Evolutionary conservation across 2,329 filamentous ascomycete genomes (phyloP).

Genomic region (Stachybotrys elegans): DNA sequence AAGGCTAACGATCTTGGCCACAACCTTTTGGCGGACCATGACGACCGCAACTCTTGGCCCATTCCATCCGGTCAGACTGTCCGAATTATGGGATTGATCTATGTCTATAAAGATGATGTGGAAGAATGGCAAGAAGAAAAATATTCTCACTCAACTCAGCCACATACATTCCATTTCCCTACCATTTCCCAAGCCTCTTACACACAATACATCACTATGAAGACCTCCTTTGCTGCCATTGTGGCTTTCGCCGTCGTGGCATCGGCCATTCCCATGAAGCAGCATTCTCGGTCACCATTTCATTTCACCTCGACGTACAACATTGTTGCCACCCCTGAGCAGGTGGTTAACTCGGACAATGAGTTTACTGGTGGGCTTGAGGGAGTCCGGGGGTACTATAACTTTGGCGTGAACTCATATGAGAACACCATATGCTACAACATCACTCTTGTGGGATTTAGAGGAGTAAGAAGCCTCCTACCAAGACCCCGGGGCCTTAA

Average conservation of each 20-base stretch:
- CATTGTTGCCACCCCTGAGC: constrained; percentile 40
- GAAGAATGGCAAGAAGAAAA: no score
- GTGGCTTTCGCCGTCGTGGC: not conserved
- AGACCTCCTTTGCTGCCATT: not conserved
- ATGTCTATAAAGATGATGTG: no score
- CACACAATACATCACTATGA: not conserved
- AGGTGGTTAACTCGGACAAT: constrained; percentile 40
- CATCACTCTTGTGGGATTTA: constrained; percentile 44
- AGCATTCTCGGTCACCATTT: constrained; percentile 12
- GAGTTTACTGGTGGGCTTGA: constrained; percentile 32
- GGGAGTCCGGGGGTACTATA: constrained; percentile 42
- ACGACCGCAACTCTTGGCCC: no score
- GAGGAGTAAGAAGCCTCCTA: constrained; percentile 4
- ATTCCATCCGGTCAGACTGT: no score
- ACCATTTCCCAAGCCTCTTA: not conserved
- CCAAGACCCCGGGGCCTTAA: not conserved
- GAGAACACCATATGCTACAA: constrained; percentile 41
- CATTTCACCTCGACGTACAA: constrained; percentile 44
- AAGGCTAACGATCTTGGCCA: no score
- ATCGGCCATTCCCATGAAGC: not conserved
- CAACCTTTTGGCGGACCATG: no score
- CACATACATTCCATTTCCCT: no score
- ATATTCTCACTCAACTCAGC: no score
- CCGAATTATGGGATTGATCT: no score
- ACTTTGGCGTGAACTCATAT: constrained; percentile 46